Percentiles rank a stretch among this genome's conserved stretches.
phyloP scores from a whole-genome alignment of 768 basidiomycete species.

The Epithele typhae region DNA sequence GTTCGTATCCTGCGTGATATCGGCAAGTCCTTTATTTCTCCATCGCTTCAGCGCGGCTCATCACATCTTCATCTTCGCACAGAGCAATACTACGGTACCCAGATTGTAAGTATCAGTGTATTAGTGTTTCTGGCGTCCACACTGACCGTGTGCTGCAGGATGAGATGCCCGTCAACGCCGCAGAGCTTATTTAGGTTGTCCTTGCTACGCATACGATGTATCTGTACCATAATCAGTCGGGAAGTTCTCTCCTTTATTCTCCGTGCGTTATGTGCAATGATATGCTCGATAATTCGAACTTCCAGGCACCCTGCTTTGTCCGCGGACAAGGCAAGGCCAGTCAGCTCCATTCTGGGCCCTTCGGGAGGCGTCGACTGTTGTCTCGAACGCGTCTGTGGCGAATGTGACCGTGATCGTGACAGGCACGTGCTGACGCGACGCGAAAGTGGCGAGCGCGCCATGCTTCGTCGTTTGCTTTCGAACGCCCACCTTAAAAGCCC shows the following conservation, averaged over 20 bases:
- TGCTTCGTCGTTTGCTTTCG: slow-evolving; percentile 13
- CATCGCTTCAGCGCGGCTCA: too few species aligned
- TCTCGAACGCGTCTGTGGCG: background rate
- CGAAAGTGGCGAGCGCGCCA: slow-evolving; percentile 4
- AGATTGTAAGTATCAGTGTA: slow-evolving; percentile 56
- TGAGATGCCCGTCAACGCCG: slow-evolving; percentile 98
- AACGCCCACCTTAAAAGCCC: slow-evolving; percentile 14
- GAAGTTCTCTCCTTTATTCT: slow-evolving; percentile 11
- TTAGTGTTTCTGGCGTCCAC: background rate
- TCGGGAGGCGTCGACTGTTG: background rate
- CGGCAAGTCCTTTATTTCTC: slow-evolving; percentile 45
- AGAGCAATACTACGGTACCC: slow-evolving; percentile 97
- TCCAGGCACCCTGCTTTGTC: background rate
- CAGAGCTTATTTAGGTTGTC: slow-evolving; percentile 76
- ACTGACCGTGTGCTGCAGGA: slow-evolving; percentile 49
- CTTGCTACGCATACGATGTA: slow-evolving; percentile 14
- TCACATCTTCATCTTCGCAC: too few species aligned
- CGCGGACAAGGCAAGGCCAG: too few species aligned
- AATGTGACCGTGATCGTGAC: slow-evolving; percentile 7
- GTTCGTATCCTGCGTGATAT: slow-evolving; percentile 97
- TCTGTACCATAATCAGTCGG: slow-evolving; percentile 15
- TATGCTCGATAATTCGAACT: background rate
- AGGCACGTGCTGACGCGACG: slow-evolving; percentile 10
- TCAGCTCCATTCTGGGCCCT: background rate
- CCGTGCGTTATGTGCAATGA: slow-evolving; percentile 12